Evolutionary conservation across 495 filamentous ascomycete species (phyloP).

Genomic region (Xylaria venustula): DNA sequence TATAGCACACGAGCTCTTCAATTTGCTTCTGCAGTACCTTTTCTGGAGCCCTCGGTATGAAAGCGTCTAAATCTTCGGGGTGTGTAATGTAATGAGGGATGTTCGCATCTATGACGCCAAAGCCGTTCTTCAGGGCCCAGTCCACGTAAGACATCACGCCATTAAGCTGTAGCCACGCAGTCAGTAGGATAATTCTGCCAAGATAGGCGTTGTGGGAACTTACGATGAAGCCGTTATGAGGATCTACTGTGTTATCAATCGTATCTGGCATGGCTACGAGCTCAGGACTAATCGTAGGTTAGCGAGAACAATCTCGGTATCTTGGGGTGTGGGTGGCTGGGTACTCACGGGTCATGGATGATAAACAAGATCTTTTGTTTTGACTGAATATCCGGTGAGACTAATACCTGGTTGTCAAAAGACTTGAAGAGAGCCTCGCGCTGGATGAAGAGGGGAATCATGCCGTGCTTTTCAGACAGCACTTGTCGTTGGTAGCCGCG

Average conservation of each 20-base stretch:
- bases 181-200: background rate
- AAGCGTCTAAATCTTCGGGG: constrained; percentile 41
- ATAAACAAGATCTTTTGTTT: constrained; percentile 64
- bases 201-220: constrained; percentile 33
- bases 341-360: constrained; percentile 75
- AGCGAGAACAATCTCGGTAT: constrained; percentile 18
- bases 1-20: constrained; percentile 74
- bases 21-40: constrained; percentile 52
- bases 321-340: background rate
- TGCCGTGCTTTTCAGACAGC: constrained; percentile 66
- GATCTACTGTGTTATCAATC: constrained; percentile 65
- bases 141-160: constrained; percentile 71
- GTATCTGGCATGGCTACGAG: constrained; percentile 66
- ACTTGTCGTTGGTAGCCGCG: constrained; percentile 67
- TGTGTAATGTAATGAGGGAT: constrained; percentile 70
- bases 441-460: constrained; percentile 73
- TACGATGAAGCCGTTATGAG: constrained; percentile 86
- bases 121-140: constrained; percentile 72
- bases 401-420: constrained; percentile 85
- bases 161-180: constrained; percentile 62
- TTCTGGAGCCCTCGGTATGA: constrained; percentile 32
- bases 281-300: constrained; percentile 56
- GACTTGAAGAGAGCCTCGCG: constrained; percentile 68
- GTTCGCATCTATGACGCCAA: constrained; percentile 85
- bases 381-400: constrained; percentile 52